Conservation (phyloP, 768 basidiomycete genomes). For the Podaxis sp. region DNA sequence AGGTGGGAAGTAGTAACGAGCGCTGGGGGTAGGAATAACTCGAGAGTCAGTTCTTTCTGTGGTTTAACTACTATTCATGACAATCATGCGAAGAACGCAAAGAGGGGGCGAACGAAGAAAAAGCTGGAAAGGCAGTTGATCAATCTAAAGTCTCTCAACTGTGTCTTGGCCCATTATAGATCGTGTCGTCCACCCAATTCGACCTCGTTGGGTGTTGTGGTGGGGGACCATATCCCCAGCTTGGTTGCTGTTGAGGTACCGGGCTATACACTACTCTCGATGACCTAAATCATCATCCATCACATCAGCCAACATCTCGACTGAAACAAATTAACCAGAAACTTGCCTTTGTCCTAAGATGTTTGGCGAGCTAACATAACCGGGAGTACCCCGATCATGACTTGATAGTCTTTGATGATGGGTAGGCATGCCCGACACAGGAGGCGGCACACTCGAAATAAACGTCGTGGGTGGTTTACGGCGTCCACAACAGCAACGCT, state of each 20-base stretch:
- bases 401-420: slow-evolving; percentile 26
- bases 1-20: background rate
- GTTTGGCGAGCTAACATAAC: slow-evolving; percentile 13
- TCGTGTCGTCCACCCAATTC: slow-evolving; percentile 47
- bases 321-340: slow-evolving; percentile 26
- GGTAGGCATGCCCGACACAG: slow-evolving; percentile 19
- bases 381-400: slow-evolving; percentile 20
- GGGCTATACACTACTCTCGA: slow-evolving; percentile 1
- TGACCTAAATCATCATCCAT: background rate
- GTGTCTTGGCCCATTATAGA: slow-evolving; percentile 36
- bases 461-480: slow-evolving; percentile 20
- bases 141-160: background rate
- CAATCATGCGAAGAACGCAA: background rate
- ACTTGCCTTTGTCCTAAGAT: slow-evolving; percentile 12
- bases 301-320: slow-evolving; percentile 19
- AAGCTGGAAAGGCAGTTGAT: background rate
- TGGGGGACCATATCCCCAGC: slow-evolving; percentile 1
- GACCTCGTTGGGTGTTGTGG: slow-evolving; percentile 10
- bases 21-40: background rate
- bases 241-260: slow-evolving; percentile 2
- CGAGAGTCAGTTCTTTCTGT: background rate
- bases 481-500: slow-evolving; percentile 31
- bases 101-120: background rate
- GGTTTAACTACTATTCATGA: background rate
- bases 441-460: slow-evolving; percentile 19